Percentiles rank a stretch among this genome's conserved stretches.
phyloP scores from a whole-genome alignment of 306 rosid species.

The Casuarina cunninghamiana region DNA sequence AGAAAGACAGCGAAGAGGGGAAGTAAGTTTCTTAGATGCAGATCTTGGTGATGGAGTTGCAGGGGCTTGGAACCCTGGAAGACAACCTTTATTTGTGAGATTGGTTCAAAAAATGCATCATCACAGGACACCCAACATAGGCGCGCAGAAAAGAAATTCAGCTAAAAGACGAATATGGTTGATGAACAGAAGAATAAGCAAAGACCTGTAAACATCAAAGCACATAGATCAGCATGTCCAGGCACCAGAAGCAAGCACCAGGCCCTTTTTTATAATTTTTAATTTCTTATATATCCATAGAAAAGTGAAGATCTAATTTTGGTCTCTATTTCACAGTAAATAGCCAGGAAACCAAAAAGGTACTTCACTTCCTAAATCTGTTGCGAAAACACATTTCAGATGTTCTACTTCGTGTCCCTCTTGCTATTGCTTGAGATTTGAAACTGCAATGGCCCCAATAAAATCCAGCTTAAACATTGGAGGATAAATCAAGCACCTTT shows the following conservation, averaged over 20 bases:
- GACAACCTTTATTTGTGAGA: conserved; percentile 12
- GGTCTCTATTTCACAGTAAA: not conserved
- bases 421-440: not conserved
- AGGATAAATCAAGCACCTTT: not conserved
- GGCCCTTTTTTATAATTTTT: too few relatives aligned
- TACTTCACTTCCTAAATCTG: not conserved
- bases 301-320: not conserved
- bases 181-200: not conserved
- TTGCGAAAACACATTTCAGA: not conserved
- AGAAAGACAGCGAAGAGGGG: conserved; percentile 92
- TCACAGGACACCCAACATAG: conserved; percentile 1
- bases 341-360: not conserved
- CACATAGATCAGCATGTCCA: not conserved
- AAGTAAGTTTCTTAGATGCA: conserved; percentile 74
- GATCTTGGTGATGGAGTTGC: conserved; percentile 75
- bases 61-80: conserved; percentile 52
- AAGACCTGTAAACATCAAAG: not conserved
- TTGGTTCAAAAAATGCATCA: conserved; percentile 11
- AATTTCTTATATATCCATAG: not conserved
- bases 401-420: not conserved
- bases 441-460: not conserved
- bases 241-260: not conserved
- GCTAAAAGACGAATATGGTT: conserved; percentile 13
- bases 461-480: not conserved
- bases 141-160: conserved; percentile 8